These are phyloP conservation scores for Ogataea wickerhamii DNA, from an alignment of 805 yeast genomes.

Conservation along the genomic window DNA sequence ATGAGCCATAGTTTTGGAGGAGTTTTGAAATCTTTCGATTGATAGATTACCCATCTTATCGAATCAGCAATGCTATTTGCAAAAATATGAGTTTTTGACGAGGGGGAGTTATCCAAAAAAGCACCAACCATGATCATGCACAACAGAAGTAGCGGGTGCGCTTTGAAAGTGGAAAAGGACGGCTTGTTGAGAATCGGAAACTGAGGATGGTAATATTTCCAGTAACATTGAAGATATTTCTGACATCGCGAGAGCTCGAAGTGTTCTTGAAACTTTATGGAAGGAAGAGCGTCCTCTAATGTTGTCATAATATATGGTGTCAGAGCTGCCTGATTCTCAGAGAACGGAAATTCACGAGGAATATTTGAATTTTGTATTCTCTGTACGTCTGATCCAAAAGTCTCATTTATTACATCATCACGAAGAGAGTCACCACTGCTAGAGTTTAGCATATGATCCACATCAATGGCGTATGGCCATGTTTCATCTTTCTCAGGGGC, in stretches of 20 bases:
- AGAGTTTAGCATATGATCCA: background rate
- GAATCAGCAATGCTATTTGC: constrained; percentile 37
- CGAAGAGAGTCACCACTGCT: background rate
- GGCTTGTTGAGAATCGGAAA: constrained; percentile 44
- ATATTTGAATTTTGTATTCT: background rate
- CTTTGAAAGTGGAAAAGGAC: constrained; percentile 45
- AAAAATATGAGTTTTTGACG: constrained; percentile 12
- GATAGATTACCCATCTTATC: constrained; percentile 40
- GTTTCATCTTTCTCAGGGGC: constrained; percentile 7
- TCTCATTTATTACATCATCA: background rate
- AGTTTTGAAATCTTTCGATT: constrained; percentile 38
- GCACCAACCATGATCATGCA: constrained; percentile 57
- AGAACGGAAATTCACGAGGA: constrained; percentile 1
- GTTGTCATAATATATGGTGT: constrained; percentile 6
- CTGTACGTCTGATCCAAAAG: background rate
- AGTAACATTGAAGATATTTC: constrained; percentile 34
- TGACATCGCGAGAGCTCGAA: constrained; percentile 10
- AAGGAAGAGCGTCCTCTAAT: constrained; percentile 11
- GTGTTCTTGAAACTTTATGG: constrained; percentile 6
- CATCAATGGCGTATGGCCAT: constrained; percentile 1
- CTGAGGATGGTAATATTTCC: constrained; percentile 54
- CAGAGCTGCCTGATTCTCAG: background rate
- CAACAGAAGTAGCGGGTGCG: constrained; percentile 48
- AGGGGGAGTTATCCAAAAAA: constrained; percentile 11
- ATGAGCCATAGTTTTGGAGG: constrained; percentile 45